Percentiles rank a stretch among this genome's conserved stretches.
phyloP scores from a whole-genome alignment of 1,284 basidiomycete species.

The Sphagnurus paluster region DNA sequence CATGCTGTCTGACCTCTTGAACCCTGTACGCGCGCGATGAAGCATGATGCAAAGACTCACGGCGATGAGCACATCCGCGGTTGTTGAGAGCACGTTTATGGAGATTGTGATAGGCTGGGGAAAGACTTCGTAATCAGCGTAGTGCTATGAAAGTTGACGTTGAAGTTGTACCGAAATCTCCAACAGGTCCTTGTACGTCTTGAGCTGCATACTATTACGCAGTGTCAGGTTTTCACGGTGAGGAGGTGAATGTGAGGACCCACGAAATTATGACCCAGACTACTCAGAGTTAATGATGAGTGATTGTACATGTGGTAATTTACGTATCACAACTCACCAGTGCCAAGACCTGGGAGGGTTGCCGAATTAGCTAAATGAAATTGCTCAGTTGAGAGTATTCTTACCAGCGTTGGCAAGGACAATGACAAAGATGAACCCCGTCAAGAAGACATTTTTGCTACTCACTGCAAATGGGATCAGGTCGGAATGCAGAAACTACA shows the following conservation, averaged over 20 bases:
- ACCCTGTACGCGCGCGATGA: slow-evolving; percentile 42
- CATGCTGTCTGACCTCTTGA: slow-evolving; percentile 46
- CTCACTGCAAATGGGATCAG: slow-evolving; percentile 22
- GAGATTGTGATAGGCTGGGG: slow-evolving; percentile 39
- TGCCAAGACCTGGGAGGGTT: slow-evolving; percentile 8
- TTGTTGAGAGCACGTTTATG: slow-evolving; percentile 44
- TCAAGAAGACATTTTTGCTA: slow-evolving; percentile 25
- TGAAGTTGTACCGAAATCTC: slow-evolving; percentile 15
- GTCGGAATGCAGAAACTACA: background rate
- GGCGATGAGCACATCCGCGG: slow-evolving; percentile 44
- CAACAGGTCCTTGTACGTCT: slow-evolving; percentile 19
- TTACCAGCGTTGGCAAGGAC: slow-evolving; percentile 27
- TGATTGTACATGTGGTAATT: background rate
- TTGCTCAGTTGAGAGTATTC: background rate
- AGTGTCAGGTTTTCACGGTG: background rate
- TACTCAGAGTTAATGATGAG: background rate
- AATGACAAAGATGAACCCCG: slow-evolving; percentile 23
- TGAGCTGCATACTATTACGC: slow-evolving; percentile 17
- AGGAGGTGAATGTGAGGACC: background rate
- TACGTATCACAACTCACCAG: slow-evolving; percentile 9
- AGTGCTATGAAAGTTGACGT: background rate
- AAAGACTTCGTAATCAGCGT: background rate
- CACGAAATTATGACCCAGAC: slow-evolving; percentile 22
- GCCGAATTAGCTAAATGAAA: background rate
- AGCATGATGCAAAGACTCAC: slow-evolving; percentile 40